phyloP scores from a whole-genome alignment of 306 rosid species.

The Sicyos baderoa region DNA sequence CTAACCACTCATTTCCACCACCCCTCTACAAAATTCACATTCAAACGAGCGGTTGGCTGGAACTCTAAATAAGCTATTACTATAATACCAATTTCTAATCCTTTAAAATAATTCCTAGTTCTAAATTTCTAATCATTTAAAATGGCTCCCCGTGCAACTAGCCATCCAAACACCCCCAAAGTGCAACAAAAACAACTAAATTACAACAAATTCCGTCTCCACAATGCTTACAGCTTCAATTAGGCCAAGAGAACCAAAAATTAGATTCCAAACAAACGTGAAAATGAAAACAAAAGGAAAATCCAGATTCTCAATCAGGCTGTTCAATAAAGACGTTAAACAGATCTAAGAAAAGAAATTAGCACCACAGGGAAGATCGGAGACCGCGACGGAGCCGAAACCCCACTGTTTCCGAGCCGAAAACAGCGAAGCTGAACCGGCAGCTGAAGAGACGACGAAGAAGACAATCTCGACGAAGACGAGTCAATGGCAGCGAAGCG shows the following conservation, averaged over 20 bases:
- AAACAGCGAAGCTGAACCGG: conserved; percentile 35
- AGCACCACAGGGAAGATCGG: conserved; percentile 51
- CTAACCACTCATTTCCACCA: no score
- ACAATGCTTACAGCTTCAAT: not conserved
- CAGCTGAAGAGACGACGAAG: conserved; percentile 38
- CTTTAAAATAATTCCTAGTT: no score
- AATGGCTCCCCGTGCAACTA: no score
- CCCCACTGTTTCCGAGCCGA: conserved; percentile 27
- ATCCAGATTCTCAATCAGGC: not conserved
- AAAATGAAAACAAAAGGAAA: not conserved
- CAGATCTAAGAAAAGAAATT: not conserved
- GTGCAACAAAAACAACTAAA: not conserved
- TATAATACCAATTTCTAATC: no score
- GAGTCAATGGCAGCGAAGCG: conserved; percentile 29
- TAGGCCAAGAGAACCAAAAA: not conserved
- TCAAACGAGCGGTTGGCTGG: no score
- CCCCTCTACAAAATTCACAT: no score
- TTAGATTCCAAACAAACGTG: not conserved
- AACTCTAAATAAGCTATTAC: no score
- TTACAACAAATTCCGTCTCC: not conserved
- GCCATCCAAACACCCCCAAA: no score
- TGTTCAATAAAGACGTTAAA: not conserved
- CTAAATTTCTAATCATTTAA: no score
- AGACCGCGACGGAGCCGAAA: conserved; percentile 30
- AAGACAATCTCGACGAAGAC: conserved; percentile 22